A percentile compares a stretch with the other conserved stretches of the same genome.
Evolutionary conservation across 2,329 filamentous ascomycete species (phyloP).

Genomic region (Ceratocystis alfenasii): DNA sequence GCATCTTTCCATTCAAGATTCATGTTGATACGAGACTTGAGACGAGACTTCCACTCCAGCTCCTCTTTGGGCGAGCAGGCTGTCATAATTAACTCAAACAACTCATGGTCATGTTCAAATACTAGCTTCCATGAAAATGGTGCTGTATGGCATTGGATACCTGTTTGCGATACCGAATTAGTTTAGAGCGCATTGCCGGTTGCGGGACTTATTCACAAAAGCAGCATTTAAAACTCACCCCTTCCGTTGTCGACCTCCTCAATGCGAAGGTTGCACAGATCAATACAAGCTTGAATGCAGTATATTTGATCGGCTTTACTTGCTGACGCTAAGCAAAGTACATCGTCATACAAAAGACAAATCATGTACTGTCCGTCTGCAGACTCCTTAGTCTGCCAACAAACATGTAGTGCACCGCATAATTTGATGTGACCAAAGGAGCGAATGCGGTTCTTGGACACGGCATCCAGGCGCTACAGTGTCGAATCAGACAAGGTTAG

Average conservation of each 20-base stretch:
- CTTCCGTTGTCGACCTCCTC: conserved; percentile 65
- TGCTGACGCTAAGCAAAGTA: conserved; percentile 61
- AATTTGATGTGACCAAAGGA: conserved; percentile 68
- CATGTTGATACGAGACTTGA: conserved; percentile 34
- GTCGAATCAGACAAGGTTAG: background rate
- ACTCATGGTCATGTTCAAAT: conserved; percentile 63
- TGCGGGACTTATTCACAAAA: conserved; percentile 9
- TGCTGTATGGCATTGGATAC: conserved; percentile 74
- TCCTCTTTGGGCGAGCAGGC: conserved; percentile 76
- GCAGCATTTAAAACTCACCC: conserved; percentile 38
- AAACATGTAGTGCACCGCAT: conserved; percentile 72
- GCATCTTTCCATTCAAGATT: conserved; percentile 12
- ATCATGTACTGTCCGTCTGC: conserved; percentile 73
- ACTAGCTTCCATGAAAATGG: conserved; percentile 85
- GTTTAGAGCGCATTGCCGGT: conserved; percentile 6
- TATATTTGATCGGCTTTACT: conserved; percentile 56
- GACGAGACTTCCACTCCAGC: conserved; percentile 61
- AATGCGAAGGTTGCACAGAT: conserved; percentile 51
- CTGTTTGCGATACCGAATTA: conserved; percentile 35
- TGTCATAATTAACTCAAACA: conserved; percentile 77
- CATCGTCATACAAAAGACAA: conserved; percentile 69
- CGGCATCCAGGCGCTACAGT: conserved; percentile 37
- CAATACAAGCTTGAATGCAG: conserved; percentile 61
- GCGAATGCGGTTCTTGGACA: conserved; percentile 55
- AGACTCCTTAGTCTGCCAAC: conserved; percentile 60